Evolutionary conservation across 805 yeast species (phyloP).

Genomic region (Kluyveromyces starmeri): DNA sequence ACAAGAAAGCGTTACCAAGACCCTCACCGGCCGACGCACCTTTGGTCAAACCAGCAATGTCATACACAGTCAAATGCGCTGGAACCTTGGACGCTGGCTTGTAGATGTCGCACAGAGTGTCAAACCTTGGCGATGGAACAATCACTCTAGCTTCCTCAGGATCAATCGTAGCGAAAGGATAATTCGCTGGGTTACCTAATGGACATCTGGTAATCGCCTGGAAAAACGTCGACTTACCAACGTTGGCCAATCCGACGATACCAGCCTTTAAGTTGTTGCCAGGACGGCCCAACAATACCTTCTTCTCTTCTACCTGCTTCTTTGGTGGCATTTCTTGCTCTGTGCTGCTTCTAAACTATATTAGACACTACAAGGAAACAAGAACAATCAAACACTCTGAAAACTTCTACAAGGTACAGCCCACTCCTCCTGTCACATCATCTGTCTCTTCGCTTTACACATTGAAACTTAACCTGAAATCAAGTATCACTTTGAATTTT

Average conservation of each 20-base stretch:
- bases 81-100: slow-evolving; percentile 82
- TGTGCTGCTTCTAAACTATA: too few species aligned
- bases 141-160: slow-evolving; percentile 96
- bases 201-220: slow-evolving; percentile 93
- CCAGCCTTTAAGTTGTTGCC: slow-evolving; percentile 72
- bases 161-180: slow-evolving; percentile 96
- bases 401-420: too few species aligned
- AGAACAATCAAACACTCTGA: too few species aligned
- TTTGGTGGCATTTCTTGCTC: slow-evolving; percentile 35
- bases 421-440: too few species aligned
- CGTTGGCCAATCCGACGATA: slow-evolving; percentile 90
- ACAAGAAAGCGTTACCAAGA: slow-evolving; percentile 92
- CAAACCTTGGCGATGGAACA: slow-evolving; percentile 87
- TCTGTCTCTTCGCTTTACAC: too few species aligned
- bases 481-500: too few species aligned
- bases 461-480: too few species aligned
- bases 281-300: slow-evolving; percentile 76
- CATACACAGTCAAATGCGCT: slow-evolving; percentile 86
- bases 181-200: slow-evolving; percentile 93
- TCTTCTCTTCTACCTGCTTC: slow-evolving; percentile 43
- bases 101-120: slow-evolving; percentile 63
- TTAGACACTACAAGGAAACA: too few species aligned
- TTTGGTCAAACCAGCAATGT: slow-evolving; percentile 96
- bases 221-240: slow-evolving; percentile 95
- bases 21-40: slow-evolving; percentile 98